Conservation (phyloP, 2,329 filamentous ascomycete species). For the Allantophomopsis lycopodina region DNA sequence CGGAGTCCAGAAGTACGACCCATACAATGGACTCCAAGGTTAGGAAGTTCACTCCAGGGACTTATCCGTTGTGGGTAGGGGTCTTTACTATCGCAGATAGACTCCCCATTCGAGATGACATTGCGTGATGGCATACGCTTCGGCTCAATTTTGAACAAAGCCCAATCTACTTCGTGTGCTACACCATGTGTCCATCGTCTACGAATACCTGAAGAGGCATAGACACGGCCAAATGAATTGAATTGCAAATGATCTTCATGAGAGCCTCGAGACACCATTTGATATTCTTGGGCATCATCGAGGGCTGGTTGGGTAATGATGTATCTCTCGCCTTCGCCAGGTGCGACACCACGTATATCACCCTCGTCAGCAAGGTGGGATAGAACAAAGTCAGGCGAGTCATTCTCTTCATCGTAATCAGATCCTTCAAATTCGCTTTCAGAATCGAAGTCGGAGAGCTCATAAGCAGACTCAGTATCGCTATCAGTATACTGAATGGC, state of each 20-base stretch:
- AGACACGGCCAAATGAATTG: constrained; percentile 69
- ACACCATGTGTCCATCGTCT: constrained; percentile 58
- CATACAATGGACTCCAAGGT: constrained; percentile 72
- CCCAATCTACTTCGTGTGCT: constrained; percentile 91
- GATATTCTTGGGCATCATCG: constrained; percentile 73
- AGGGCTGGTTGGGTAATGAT: constrained; percentile 84
- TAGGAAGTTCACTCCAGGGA: constrained; percentile 48
- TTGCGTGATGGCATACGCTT: constrained; percentile 62
- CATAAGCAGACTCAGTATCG: constrained; percentile 41
- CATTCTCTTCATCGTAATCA: constrained; percentile 11
- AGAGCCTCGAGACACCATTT: constrained; percentile 60
- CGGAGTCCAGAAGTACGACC: constrained; percentile 79
- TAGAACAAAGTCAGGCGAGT: constrained; percentile 33
- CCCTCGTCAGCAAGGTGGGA: constrained; percentile 46
- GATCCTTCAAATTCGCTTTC: constrained; percentile 20
- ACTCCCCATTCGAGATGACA: constrained; percentile 16
- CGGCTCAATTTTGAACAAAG: constrained; percentile 67
- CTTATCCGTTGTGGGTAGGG: constrained; percentile 42
- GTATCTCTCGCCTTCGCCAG: constrained; percentile 62
- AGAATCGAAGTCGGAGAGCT: constrained; percentile 48
- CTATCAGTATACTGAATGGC: constrained; percentile 7
- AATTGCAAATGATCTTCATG: constrained; percentile 72
- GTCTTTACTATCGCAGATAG: constrained; percentile 19
- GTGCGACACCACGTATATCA: constrained; percentile 66
- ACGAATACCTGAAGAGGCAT: constrained; percentile 81